Base-by-base conservation (phyloP, 1,284 basidiomycete genomes). In the Apiotrichum veenhuisii region DNA sequence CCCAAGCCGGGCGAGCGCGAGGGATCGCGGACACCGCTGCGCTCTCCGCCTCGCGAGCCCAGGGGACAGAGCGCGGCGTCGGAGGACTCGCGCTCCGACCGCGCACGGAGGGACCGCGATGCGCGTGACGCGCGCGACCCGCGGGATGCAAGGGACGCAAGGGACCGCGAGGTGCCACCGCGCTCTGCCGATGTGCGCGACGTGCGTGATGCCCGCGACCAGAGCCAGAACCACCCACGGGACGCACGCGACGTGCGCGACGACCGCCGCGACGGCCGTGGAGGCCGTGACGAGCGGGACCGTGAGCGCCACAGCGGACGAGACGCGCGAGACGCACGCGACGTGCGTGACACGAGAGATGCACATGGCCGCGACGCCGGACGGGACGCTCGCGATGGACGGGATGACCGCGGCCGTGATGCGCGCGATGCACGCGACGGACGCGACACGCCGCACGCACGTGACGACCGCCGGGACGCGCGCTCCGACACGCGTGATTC, bases 51-150 rank as follows among this genome's bases (percentile, higher is more conserved):
- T 12, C 38, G 48, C 46, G 50, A n/a, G 25, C 60, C 54, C 49
- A 38, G 48, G 38, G 57, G 34, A 26, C 60, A 73, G 36, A 68
- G 64, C 41, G 67, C 68, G 0, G 74, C 75, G 26, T 70, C 67
- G 46, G 67, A 69, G 0, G 74, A 76, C 30, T 70, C 67, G 46
- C 61, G 69, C 34, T 74, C 63, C 45, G 69, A 68, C 27, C 57
- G 69, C 8, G 58, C 66, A 15, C 51, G 64, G 42, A 17, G 37
- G 30, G 30, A 30, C 15, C 60, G 63, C 20, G 37, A 38, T 5
- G 37, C 12, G 12, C 34, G 34, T 36, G 15, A 5, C 17, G n/a
- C n/a, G 37, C 37, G 8, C 52, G 27, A 4, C 57, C 61, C 27
- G n/a, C n/a, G n/a, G n/a, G 62, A 62, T 26, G 64, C 65, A 30